These are phyloP conservation scores for Volvox reticuliferus DNA, from an alignment of 139 green algal genomes.

Conservation along the genomic window DNA sequence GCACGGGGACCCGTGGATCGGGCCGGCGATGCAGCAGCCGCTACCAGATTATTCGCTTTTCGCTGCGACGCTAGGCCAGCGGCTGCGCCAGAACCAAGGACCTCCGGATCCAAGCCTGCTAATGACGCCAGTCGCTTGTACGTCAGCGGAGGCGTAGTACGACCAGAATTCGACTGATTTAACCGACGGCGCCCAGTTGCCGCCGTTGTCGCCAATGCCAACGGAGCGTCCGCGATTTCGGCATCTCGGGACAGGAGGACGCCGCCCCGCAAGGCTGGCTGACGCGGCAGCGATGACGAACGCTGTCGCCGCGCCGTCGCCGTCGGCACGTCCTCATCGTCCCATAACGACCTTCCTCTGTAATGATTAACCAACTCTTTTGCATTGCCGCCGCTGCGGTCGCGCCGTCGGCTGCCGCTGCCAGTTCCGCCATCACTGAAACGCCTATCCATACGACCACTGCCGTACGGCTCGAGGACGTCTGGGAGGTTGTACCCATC, in stretches of 20 bases:
- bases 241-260: background rate
- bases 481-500: background rate
- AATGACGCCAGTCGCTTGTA: slow-evolving; percentile 34
- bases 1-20: no score
- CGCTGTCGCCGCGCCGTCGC: background rate
- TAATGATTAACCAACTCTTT: no score
- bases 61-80: background rate
- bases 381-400: background rate
- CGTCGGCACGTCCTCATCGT: background rate
- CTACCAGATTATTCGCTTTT: background rate
- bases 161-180: background rate
- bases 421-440: background rate
- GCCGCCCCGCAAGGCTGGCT: no score
- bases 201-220: background rate
- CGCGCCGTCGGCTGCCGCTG: background rate
- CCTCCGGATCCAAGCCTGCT: slow-evolving; percentile 16
- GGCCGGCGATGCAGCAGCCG: no score
- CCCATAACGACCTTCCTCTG: no score
- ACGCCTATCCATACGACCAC: background rate
- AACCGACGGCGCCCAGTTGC: background rate
- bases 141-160: background rate
- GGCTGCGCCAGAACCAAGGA: background rate
- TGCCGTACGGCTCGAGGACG: background rate
- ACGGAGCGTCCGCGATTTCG: background rate
- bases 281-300: background rate